These are phyloP conservation scores for Ogataea pini DNA, from an alignment of 805 yeast genomes.

Conservation along the genomic window DNA sequence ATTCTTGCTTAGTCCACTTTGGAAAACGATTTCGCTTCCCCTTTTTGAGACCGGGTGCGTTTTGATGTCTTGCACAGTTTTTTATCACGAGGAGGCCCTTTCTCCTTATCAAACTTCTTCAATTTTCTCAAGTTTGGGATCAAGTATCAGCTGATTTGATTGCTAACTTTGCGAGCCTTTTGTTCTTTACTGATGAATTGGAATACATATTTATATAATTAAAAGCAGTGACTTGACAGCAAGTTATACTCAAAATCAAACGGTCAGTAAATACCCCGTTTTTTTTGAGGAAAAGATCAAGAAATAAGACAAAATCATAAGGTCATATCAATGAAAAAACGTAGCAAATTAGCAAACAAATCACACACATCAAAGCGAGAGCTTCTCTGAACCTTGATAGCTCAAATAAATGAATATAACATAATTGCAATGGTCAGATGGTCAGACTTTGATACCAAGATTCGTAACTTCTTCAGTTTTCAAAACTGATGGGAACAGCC, in stretches of 20 bases:
- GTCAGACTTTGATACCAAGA: not conserved
- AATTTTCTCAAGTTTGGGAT: not conserved
- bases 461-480: conserved; percentile 1
- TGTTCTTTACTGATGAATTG: not conserved
- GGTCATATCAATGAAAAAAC: too few relatives aligned
- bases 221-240: too few relatives aligned
- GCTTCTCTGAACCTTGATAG: too few relatives aligned
- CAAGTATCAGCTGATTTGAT: not conserved
- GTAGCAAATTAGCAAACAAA: too few relatives aligned
- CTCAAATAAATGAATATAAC: too few relatives aligned
- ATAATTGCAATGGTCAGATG: too few relatives aligned
- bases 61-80: not conserved
- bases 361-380: too few relatives aligned
- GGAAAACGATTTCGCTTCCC: not conserved
- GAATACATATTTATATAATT: not conserved
- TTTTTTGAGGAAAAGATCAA: not conserved
- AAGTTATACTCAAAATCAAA: not conserved
- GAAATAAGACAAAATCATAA: too few relatives aligned
- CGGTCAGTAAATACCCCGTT: not conserved
- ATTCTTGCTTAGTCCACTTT: not conserved
- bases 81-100: not conserved
- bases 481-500: conserved; percentile 21
- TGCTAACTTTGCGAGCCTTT: not conserved
- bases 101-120: not conserved
- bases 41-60: not conserved